These are phyloP conservation scores for Microdochium paspali DNA, from an alignment of 2,329 filamentous ascomycete species.

Conservation along the genomic window DNA sequence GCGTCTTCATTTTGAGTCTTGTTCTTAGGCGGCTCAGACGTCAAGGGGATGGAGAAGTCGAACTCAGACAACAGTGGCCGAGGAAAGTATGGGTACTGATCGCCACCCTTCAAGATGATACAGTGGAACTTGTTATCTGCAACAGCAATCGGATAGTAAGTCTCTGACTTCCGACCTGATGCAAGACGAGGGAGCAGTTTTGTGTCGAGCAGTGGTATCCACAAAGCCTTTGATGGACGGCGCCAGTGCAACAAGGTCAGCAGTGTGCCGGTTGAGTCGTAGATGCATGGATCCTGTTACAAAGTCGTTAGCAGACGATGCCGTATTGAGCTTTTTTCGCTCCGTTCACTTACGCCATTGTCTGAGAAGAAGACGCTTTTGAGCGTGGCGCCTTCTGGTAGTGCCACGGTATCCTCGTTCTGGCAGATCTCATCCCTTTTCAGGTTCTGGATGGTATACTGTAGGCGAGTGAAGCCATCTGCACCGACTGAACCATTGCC, in stretches of 20 bases:
- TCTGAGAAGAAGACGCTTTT: slow-evolving; percentile 88
- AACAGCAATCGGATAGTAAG: slow-evolving; percentile 92
- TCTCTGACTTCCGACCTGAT: slow-evolving; percentile 76
- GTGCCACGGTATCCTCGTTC: slow-evolving; percentile 82
- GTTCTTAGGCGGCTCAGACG: slow-evolving; percentile 36
- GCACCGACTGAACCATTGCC: slow-evolving; percentile 81
- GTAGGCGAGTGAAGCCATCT: slow-evolving; percentile 67
- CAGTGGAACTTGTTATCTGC: slow-evolving; percentile 91
- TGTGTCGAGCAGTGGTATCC: slow-evolving; percentile 90
- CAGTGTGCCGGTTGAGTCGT: slow-evolving; percentile 84
- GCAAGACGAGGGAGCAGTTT: slow-evolving; percentile 72
- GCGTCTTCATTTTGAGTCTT: slow-evolving; percentile 22
- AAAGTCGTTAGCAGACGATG: slow-evolving; percentile 8
- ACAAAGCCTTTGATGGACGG: slow-evolving; percentile 71
- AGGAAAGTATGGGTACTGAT: slow-evolving; percentile 88
- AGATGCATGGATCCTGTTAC: slow-evolving; percentile 79
- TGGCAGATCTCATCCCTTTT: slow-evolving; percentile 92
- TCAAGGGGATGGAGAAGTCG: slow-evolving; percentile 77
- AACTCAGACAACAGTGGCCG: slow-evolving; percentile 87
- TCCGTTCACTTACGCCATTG: slow-evolving; percentile 54
- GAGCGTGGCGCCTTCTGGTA: slow-evolving; percentile 64
- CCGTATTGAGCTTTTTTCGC: slow-evolving; percentile 1
- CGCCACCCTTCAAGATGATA: slow-evolving; percentile 94
- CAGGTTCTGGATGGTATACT: slow-evolving; percentile 91
- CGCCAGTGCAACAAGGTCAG: slow-evolving; percentile 89